Evolutionary conservation across 371 early-diverging fungal species (phyloP).

Genomic region (Mucor lusitanicus): DNA sequence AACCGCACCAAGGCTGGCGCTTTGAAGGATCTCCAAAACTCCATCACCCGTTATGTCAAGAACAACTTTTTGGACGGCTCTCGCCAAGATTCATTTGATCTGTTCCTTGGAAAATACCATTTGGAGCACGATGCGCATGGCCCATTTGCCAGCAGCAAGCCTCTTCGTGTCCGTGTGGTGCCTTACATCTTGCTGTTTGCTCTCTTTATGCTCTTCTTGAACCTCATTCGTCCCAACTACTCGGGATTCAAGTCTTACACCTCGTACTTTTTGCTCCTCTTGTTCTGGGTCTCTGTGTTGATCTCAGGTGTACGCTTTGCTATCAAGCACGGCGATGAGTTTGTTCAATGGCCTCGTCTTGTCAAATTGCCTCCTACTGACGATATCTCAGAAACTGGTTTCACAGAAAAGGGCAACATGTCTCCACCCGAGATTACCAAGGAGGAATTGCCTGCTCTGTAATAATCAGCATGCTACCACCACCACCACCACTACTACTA

Average conservation of each 20-base stretch:
- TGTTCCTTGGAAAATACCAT: conserved; percentile 74
- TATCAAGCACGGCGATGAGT: conserved; percentile 44
- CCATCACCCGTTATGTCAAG: conserved; percentile 83
- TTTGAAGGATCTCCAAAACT: conserved; percentile 82
- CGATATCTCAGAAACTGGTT: conserved; percentile 22
- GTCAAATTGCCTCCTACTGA: conserved; percentile 28
- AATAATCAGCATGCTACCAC: too few species aligned
- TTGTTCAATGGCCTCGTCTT: conserved; percentile 50
- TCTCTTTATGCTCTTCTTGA: conserved; percentile 46
- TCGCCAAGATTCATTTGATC: conserved; percentile 87
- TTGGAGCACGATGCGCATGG: conserved; percentile 35
- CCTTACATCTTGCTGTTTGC: conserved; percentile 49
- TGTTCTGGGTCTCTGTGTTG: conserved; percentile 53
- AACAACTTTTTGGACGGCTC: conserved; percentile 94
- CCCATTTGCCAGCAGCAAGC: conserved; percentile 32
- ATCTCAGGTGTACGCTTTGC: conserved; percentile 49
- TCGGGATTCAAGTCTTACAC: conserved; percentile 37
- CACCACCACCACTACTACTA: too few species aligned
- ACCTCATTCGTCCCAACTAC: conserved; percentile 38
- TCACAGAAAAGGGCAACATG: conserved; percentile 29
- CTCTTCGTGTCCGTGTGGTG: conserved; percentile 53
- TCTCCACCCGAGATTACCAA: conserved; percentile 30
- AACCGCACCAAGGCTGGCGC: conserved; percentile 83
- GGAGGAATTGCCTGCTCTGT: not conserved
- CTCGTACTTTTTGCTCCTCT: conserved; percentile 38